Base-by-base conservation (phyloP, 2,329 filamentous ascomycete genomes). In the Pseudogymnoascus sp. region DNA sequence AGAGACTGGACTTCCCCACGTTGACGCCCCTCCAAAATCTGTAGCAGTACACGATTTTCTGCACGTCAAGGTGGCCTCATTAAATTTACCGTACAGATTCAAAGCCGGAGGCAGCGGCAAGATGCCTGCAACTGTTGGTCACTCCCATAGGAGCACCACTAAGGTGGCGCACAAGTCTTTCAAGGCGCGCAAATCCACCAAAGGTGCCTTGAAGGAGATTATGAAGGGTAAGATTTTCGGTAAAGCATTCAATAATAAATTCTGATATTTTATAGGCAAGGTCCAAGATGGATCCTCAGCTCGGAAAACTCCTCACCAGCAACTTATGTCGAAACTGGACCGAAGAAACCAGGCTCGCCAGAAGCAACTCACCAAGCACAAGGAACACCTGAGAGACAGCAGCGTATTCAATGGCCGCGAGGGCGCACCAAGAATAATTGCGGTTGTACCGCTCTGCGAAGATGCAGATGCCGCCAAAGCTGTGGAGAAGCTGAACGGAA, bases 281-380 rank as follows among this genome's bases (percentile, higher is more conserved):
- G 83, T 93, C 60, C 87, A 81, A 63, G 79, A 85, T 71, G 90
- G 96, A 73, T 85, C 83, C 71, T 87, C 88, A 66, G 81, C 81
- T 70, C 86, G 93, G 72, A 96, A 91, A 76, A 96, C 93, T 14
- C 91, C 91, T 63, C 91, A 96, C 75, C 95, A 99, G 75, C 91
- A 96, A 78, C 86, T 97, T 78, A 93, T 97, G 90, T 96, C 92
- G 65, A 99, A 97, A 78, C 84, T 99, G 75, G 92, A 96, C 77
- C 89, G 95, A 65, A 87, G 91, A 71, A 97, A 99, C 76, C 91
- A 96, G 79, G 90, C 91, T 70, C 93, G 93, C 76, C 95, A 99
- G 80, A 87, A 88, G 75, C 90, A 93, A 71, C 79, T 89, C 66
- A 81, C 86, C 69, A 97, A 97, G 77, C 86, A 92, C 73, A 87